Evolutionary conservation across 768 basidiomycete genomes (phyloP).

Genomic region (Piloderma croceum): DNA sequence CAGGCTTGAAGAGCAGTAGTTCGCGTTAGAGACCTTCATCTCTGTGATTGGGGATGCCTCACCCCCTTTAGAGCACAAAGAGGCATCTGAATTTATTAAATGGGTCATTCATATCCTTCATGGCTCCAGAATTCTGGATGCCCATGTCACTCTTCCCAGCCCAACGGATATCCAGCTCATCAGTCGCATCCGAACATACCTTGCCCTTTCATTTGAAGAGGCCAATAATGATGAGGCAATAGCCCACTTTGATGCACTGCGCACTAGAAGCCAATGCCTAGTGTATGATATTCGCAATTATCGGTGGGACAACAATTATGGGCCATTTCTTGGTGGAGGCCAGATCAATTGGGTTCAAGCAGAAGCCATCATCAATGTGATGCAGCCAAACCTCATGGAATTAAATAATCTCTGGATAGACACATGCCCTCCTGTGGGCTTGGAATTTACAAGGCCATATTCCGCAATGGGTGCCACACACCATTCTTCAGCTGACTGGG

Average conservation of each 20-base stretch:
- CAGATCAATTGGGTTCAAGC: conserved; percentile 60
- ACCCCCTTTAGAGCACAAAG: background rate
- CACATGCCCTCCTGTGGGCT: conserved; percentile 42
- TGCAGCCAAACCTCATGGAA: conserved; percentile 48
- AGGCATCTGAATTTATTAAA: conserved; percentile 33
- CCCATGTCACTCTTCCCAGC: conserved; percentile 9
- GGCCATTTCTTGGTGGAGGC: conserved; percentile 44
- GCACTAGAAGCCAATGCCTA: conserved; percentile 46
- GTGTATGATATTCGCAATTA: conserved; percentile 68
- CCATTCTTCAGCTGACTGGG: conserved; percentile 51
- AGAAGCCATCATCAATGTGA: conserved; percentile 51
- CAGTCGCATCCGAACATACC: conserved; percentile 43
- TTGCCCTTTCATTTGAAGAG: conserved; percentile 39
- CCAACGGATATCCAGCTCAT: conserved; percentile 27
- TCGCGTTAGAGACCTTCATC: background rate
- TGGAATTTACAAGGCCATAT: conserved; percentile 48
- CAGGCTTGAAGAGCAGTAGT: too few species aligned
- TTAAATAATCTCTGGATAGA: conserved; percentile 30
- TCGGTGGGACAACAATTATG: conserved; percentile 44
- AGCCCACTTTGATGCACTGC: conserved; percentile 26
- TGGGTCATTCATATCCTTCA: conserved; percentile 44
- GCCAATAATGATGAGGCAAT: conserved; percentile 23
- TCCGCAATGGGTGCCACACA: conserved; percentile 42
- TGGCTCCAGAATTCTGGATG: conserved; percentile 33
- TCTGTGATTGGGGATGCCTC: background rate